Conservation (phyloP, 176 grass and related monocot genomes). For the Cenchrus americanus region DNA sequence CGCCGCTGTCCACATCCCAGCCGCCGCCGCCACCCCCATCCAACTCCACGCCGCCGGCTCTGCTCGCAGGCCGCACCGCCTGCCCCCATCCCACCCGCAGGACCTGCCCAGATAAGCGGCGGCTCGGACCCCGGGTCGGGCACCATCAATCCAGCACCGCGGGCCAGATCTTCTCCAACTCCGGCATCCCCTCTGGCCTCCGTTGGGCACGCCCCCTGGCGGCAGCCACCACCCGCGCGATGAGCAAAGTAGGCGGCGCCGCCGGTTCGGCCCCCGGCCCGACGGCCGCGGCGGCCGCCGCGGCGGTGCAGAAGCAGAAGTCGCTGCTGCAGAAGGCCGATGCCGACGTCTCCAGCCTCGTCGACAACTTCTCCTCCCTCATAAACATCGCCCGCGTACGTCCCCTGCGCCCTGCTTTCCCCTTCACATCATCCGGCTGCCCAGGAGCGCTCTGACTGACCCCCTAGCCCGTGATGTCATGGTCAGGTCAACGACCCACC, state of each 20-base stretch:
- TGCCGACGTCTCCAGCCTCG: slow-evolving; percentile 63
- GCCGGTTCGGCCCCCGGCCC: slow-evolving; percentile 57
- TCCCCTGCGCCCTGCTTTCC: neutral
- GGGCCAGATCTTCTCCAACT: too few species aligned
- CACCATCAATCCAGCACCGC: too few species aligned
- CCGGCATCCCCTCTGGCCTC: too few species aligned
- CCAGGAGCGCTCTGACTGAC: neutral
- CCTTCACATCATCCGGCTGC: neutral
- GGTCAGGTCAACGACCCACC: slow-evolving; percentile 84
- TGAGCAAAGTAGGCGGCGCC: slow-evolving; percentile 46
- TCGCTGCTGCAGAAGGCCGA: slow-evolving; percentile 77
- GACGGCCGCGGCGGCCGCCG: slow-evolving; percentile 58
- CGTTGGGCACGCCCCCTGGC: too few species aligned
- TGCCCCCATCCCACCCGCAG: too few species aligned
- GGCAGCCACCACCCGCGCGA: neutral
- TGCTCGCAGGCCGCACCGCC: too few species aligned
- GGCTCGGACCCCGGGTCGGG: too few species aligned
- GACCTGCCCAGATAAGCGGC: too few species aligned
- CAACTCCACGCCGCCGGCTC: too few species aligned
- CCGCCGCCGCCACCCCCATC: too few species aligned
- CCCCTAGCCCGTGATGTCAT: neutral
- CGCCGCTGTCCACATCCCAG: too few species aligned
- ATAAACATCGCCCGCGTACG: slow-evolving; percentile 76
- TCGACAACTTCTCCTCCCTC: slow-evolving; percentile 75
- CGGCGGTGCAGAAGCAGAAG: slow-evolving; percentile 88